Conservation (phyloP, 352 stramenopile genomes). For the Plasmopara viticola region DNA sequence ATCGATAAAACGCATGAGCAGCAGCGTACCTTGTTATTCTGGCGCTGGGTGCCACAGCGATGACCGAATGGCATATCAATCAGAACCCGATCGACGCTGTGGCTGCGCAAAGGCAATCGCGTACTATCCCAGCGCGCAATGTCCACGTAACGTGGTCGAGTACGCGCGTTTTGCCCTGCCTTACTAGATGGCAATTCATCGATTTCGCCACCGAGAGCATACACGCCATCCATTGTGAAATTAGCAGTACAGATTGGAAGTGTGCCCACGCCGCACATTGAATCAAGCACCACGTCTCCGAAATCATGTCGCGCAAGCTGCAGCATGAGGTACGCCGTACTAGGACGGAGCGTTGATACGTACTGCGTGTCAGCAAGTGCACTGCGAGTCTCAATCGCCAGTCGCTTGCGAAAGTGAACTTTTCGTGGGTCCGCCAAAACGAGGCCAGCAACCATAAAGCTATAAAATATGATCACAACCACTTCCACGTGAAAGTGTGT, state of each 20-base stretch:
- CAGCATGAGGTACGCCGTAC: conserved; percentile 71
- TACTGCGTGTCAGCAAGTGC: conserved; percentile 52
- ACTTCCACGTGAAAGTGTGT: conserved; percentile 64
- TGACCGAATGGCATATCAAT: conserved; percentile 80
- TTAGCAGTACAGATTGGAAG: conserved; percentile 58
- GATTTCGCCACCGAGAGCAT: conserved; percentile 62
- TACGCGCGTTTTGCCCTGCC: conserved; percentile 42
- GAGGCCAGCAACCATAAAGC: conserved; percentile 58
- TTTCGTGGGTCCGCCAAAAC: conserved; percentile 51
- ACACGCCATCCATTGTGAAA: conserved; percentile 45
- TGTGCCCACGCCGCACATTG: conserved; percentile 78
- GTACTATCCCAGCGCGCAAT: conserved; percentile 66
- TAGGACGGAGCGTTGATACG: conserved; percentile 68
- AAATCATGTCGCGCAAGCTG: conserved; percentile 45
- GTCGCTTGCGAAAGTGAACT: conserved; percentile 59
- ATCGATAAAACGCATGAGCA: background rate
- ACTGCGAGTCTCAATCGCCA: conserved; percentile 64
- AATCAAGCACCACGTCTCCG: conserved; percentile 70
- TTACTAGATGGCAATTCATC: conserved; percentile 46
- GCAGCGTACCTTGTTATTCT: conserved; percentile 60
- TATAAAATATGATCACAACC: conserved; percentile 69
- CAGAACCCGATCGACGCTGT: conserved; percentile 54
- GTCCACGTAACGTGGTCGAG: conserved; percentile 31
- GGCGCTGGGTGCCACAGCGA: conserved; percentile 59
- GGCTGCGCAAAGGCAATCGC: conserved; percentile 42